A percentile compares a stretch with the other conserved stretches of the same genome.
These are phyloP conservation scores for Fusarium falciforme DNA, from an alignment of 2,329 filamentous ascomycete genomes.

Conservation along the genomic window DNA sequence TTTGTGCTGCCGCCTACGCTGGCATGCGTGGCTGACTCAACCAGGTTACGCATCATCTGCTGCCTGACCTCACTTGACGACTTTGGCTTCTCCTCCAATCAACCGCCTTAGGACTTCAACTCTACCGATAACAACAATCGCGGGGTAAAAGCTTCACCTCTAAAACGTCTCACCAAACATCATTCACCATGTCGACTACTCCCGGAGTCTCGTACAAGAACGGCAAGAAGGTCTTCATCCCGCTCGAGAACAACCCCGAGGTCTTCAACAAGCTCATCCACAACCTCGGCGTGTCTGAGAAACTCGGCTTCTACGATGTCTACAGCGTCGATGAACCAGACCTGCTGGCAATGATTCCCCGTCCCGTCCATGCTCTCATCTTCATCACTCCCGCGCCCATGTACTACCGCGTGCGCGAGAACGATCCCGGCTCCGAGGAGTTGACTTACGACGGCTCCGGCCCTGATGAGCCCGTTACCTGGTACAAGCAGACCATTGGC, in stretches of 20 bases:
- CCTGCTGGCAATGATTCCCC: slow-evolving; percentile 77
- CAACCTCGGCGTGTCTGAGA: slow-evolving; percentile 75
- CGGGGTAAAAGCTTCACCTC: slow-evolving; percentile 7
- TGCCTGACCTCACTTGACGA: slow-evolving; percentile 24
- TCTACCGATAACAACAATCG: neutral
- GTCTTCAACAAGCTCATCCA: slow-evolving; percentile 80
- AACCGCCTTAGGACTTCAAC: neutral
- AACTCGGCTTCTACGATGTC: slow-evolving; percentile 83
- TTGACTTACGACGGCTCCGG: slow-evolving; percentile 49
- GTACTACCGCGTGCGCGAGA: slow-evolving; percentile 59
- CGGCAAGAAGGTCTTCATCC: slow-evolving; percentile 52
- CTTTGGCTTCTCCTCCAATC: slow-evolving; percentile 2
- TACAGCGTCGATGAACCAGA: slow-evolving; percentile 82
- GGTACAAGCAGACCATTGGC: slow-evolving; percentile 88
- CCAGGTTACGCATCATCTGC: slow-evolving; percentile 15
- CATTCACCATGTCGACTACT: slow-evolving; percentile 26
- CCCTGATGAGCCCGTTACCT: slow-evolving; percentile 73
- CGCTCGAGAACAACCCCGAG: slow-evolving; percentile 74
- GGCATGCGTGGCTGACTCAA: neutral
- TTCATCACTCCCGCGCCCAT: slow-evolving; percentile 76
- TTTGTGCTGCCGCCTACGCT: neutral
- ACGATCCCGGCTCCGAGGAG: slow-evolving; percentile 33
- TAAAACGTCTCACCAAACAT: neutral
- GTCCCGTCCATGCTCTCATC: slow-evolving; percentile 80
- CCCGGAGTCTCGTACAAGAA: slow-evolving; percentile 27